phyloP scores from a whole-genome alignment of 306 rosid genomes.

The Dryas drummondii region DNA sequence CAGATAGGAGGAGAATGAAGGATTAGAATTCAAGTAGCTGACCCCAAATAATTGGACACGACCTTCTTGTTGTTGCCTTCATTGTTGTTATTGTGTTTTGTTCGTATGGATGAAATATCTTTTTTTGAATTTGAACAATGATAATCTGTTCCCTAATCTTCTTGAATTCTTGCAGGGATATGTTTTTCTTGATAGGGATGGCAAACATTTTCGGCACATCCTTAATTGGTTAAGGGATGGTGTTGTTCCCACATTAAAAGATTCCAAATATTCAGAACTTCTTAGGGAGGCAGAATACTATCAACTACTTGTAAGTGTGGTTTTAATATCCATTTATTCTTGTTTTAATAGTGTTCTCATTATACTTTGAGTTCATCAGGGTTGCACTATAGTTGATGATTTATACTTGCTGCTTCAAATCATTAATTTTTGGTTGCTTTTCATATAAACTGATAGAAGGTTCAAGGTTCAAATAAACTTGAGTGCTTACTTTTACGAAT shows the following conservation, averaged over 20 bases:
- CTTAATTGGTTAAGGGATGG: slow-evolving; percentile 97
- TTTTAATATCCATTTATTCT: slow-evolving; percentile 2
- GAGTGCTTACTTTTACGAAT: background rate
- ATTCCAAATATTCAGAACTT: slow-evolving; percentile 57
- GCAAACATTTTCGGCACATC: slow-evolving; percentile 82
- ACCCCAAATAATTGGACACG: background rate
- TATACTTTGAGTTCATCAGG: slow-evolving; percentile 10
- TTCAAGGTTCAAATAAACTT: background rate
- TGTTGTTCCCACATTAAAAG: slow-evolving; percentile 64
- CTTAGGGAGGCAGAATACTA: slow-evolving; percentile 87
- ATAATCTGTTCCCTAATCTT: background rate
- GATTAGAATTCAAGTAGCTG: background rate
- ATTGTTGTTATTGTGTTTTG: background rate
- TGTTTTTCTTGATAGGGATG: slow-evolving; percentile 88
- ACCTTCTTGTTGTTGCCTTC: background rate
- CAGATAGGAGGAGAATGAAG: background rate
- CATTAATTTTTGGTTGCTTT: background rate
- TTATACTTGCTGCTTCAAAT: background rate
- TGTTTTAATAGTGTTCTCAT: background rate
- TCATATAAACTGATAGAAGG: background rate
- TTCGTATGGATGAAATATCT: background rate
- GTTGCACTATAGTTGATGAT: background rate
- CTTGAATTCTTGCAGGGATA: slow-evolving; percentile 60
- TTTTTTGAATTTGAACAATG: background rate
- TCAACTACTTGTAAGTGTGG: slow-evolving; percentile 66